A percentile compares a stretch with the other conserved stretches of the same genome.
Conservation (phyloP, 495 filamentous ascomycete genomes). For the Neurospora tetraspora region DNA sequence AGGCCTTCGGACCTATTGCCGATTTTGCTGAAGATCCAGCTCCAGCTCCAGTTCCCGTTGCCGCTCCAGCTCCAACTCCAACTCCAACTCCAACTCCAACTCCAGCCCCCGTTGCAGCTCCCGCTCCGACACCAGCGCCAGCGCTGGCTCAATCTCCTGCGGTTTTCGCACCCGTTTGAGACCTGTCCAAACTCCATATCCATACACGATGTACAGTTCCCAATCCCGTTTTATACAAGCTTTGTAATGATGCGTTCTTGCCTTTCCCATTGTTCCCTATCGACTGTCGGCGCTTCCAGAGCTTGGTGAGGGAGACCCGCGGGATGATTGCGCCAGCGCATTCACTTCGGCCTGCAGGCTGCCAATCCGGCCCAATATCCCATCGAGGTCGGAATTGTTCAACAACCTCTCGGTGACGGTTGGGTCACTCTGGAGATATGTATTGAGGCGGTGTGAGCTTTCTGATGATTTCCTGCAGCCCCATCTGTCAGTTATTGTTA, state of each 20-base stretch:
- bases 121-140: neutral
- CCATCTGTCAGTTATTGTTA: neutral
- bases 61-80: neutral
- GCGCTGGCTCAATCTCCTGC: neutral
- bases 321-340: slow-evolving; percentile 2
- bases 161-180: neutral
- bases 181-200: neutral
- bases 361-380: neutral
- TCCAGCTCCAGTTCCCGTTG: neutral
- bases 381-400: neutral
- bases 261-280: neutral
- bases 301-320: neutral
- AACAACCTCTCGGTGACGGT: slow-evolving; percentile 14
- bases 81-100: neutral
- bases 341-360: slow-evolving; percentile 5
- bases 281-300: neutral
- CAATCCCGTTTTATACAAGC: neutral
- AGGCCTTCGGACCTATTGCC: slow-evolving; percentile 18
- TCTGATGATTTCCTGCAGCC: neutral
- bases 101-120: neutral
- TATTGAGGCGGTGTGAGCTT: slow-evolving; percentile 6
- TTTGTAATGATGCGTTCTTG: neutral
- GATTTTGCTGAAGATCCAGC: slow-evolving; percentile 4
- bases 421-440: slow-evolving; percentile 8
- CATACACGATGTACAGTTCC: neutral